A percentile compares a stretch with the other conserved stretches of the same genome.
These are phyloP conservation scores for Phytophthora litchii DNA, from an alignment of 352 stramenopile species.

Conservation along the genomic window DNA sequence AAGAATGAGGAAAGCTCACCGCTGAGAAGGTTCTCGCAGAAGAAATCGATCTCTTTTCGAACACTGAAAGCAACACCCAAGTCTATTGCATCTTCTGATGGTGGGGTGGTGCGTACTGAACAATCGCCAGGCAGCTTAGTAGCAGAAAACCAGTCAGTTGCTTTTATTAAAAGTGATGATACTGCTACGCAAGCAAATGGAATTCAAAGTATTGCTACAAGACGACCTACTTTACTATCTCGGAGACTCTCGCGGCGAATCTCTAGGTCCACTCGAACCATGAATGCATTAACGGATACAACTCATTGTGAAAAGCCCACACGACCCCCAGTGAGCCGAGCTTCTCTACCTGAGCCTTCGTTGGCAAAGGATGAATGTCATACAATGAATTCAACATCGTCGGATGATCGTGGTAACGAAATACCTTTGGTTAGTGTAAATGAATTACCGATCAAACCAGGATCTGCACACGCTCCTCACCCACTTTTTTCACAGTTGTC, in stretches of 20 bases:
- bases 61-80: conserved; percentile 3
- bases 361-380: background rate
- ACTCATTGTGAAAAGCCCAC: background rate
- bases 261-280: conserved; percentile 1
- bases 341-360: background rate
- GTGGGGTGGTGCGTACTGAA: background rate
- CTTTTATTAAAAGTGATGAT: background rate
- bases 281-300: conserved; percentile 1
- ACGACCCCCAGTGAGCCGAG: background rate
- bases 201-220: background rate
- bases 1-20: background rate
- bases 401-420: no score
- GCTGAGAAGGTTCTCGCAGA: background rate
- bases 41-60: conserved; percentile 23
- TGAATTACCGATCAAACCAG: no score
- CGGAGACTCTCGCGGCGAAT: conserved; percentile 6
- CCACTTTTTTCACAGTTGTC: no score
- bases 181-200: background rate
- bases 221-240: conserved; percentile 1
- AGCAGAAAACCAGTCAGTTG: background rate
- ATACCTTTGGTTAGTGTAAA: no score
- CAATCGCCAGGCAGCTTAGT: background rate
- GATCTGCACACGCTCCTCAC: no score
- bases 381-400: no score
- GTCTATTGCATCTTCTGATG: background rate